A percentile compares a stretch with the other conserved stretches of the same genome.
Conservation (phyloP, 1,284 basidiomycete species). For the Tausonia pullulans region DNA sequence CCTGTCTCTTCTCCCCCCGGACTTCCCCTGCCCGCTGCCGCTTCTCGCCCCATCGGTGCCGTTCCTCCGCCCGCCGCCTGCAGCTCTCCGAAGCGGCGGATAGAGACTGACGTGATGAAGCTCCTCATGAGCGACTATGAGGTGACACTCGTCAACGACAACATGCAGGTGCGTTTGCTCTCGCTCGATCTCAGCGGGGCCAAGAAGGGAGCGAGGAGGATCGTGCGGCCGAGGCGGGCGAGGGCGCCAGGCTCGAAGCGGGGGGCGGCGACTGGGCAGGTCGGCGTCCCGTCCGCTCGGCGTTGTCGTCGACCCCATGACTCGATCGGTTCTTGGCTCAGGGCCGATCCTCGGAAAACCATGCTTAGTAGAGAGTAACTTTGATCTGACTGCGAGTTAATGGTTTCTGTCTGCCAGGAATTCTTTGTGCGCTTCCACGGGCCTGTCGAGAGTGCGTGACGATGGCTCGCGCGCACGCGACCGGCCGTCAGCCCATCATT, state of each 20-base stretch:
- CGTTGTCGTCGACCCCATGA: too few relatives aligned
- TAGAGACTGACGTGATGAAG: slow-evolving; percentile 99
- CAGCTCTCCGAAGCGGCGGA: slow-evolving; percentile 76
- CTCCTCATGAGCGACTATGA: slow-evolving; percentile 69
- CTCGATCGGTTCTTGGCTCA: neutral
- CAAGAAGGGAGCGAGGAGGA: neutral
- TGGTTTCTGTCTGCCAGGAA: slow-evolving; percentile 39
- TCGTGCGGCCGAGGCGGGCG: neutral
- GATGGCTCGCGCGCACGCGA: slow-evolving; percentile 1
- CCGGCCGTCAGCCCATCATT: slow-evolving; percentile 8
- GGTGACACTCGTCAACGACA: slow-evolving; percentile 93
- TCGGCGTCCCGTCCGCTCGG: neutral
- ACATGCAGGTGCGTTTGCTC: slow-evolving; percentile 52
- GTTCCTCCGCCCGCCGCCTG: slow-evolving; percentile 20
- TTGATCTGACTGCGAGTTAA: too few relatives aligned
- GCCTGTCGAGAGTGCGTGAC: slow-evolving; percentile 75
- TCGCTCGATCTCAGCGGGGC: neutral
- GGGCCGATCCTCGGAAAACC: too few relatives aligned
- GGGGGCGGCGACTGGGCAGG: neutral
- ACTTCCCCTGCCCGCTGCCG: neutral
- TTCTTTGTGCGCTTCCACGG: slow-evolving; percentile 95
- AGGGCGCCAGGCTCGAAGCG: neutral
- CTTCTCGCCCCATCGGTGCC: neutral
- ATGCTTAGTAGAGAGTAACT: too few relatives aligned
- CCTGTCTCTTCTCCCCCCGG: neutral